Base-by-base conservation (phyloP, 495 filamentous ascomycete genomes). In the Xylaria bambusicola region DNA sequence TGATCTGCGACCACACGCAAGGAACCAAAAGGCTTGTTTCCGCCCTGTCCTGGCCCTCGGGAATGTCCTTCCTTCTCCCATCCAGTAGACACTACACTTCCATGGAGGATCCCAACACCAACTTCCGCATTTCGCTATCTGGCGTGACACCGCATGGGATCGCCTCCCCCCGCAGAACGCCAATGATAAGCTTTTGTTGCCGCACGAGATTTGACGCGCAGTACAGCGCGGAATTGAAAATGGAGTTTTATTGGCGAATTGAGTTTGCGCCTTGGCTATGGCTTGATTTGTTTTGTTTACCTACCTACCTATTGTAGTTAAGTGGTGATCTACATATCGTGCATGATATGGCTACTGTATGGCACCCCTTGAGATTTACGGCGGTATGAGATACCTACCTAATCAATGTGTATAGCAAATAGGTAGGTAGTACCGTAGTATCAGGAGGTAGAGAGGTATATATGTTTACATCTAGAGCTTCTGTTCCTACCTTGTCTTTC, bases 111-210 rank as follows among this genome's bases (percentile, higher is more conserved):
- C n/a, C n/a, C n/a, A n/a, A n/a, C n/a, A 3, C 36, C 55, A 57
- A 23, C 55, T 57, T 57, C 55, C 55, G 31, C 5, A 57, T 57
- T 49, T 21, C 21, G 55, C 46, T 27, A 6, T 49, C 17, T 18
- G 55, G 21, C 8, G 44, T 45, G 55, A n/a, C 23, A 13, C 6
- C 48, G 1, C 2, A 21, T 7, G 6, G 17, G 12, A 17, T 10
- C 20, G 47, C 27, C 29, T 36, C 31, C 33, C 15, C 35, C 33
- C 50, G 33, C 33, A 21, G 18, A 52, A 27, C n/a, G 23, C 50
- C 50, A 52, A 52, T 52, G 35, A 52, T 27, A 52, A 52, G 50
- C 50, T 52, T 52, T 52, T 27, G 21, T n/a, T 41, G 17, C 35
- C 50, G 33, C 50, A 52, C 50, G 50, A 40, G 6, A 20, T 38